phyloP scores from a whole-genome alignment of 192 early-diverging fungal genomes.

The Chytriomyces sp. region DNA sequence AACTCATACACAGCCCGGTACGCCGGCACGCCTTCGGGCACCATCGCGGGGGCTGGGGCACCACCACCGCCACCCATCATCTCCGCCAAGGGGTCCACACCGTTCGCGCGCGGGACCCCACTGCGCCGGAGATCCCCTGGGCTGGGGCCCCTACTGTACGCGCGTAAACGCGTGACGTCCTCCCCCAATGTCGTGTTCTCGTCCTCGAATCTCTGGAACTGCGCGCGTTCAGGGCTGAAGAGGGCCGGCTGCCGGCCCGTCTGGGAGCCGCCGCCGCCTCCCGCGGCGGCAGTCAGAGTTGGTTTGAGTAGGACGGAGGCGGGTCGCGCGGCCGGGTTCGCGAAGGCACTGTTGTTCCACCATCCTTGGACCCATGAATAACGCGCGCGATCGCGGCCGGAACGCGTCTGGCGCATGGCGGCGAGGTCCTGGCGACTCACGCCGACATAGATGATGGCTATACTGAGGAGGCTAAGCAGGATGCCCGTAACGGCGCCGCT shows the following conservation, averaged over 20 bases:
- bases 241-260: neutral
- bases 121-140: too few relatives aligned
- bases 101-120: neutral
- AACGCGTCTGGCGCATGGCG: slow-evolving; percentile 1
- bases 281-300: too few relatives aligned
- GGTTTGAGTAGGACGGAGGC: neutral
- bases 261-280: neutral
- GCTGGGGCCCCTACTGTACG: neutral
- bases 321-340: slow-evolving; percentile 2
- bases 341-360: slow-evolving; percentile 4
- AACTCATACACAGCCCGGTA: slow-evolving; percentile 25
- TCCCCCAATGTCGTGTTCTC: too few relatives aligned
- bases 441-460: slow-evolving; percentile 11
- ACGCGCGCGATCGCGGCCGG: neutral
- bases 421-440: slow-evolving; percentile 10
- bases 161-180: neutral
- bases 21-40: neutral
- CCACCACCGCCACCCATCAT: slow-evolving; percentile 10
- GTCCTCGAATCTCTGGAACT: slow-evolving; percentile 25
- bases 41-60: neutral
- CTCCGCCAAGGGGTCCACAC: slow-evolving; percentile 21
- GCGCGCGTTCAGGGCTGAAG: neutral
- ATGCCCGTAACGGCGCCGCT: neutral
- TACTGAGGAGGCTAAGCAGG: neutral
- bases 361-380: neutral